phyloP scores from a whole-genome alignment of 306 rosid species.

The Acacia confusa region DNA sequence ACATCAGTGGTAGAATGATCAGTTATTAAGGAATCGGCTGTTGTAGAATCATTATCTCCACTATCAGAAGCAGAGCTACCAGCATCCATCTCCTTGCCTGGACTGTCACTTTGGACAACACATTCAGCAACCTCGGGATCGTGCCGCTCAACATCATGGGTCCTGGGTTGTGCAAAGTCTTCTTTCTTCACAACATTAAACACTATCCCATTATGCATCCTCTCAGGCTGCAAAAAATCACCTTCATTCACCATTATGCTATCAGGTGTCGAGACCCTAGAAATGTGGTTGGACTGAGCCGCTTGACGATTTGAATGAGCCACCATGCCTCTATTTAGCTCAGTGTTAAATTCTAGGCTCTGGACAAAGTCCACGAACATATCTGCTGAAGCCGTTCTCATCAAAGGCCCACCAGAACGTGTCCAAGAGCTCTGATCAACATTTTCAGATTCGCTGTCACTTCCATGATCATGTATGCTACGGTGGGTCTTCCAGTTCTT shows the following conservation, averaged over 20 bases:
- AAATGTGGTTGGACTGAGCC: conserved; percentile 46
- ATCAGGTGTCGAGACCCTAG: conserved; percentile 58
- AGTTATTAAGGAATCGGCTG: conserved; percentile 19
- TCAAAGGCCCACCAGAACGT: conserved; percentile 91
- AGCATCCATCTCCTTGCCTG: conserved; percentile 66
- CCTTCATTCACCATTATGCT: conserved; percentile 84
- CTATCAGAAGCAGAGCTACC: conserved; percentile 67
- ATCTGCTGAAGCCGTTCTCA: conserved; percentile 87
- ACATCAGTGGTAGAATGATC: conserved; percentile 32
- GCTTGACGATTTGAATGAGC: conserved; percentile 40
- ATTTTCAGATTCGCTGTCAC: conserved; percentile 81
- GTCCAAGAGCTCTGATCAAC: conserved; percentile 81
- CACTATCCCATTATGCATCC: conserved; percentile 74
- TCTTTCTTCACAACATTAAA: conserved; percentile 92
- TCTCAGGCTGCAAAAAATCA: conserved; percentile 93
- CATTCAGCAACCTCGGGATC: conserved; percentile 60
- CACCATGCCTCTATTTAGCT: conserved; percentile 47
- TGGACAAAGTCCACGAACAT: conserved; percentile 75
- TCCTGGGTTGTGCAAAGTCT: conserved; percentile 52
- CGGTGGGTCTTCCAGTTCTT: conserved; percentile 54
- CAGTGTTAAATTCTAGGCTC: conserved; percentile 65
- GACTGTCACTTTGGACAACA: conserved; percentile 63
- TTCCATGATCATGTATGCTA: conserved; percentile 51
- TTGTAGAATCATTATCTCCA: conserved; percentile 42
- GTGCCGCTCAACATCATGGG: conserved; percentile 51